phyloP scores from a whole-genome alignment of 1,284 basidiomycete genomes.

The Taiwanofungus camphoratus region DNA sequence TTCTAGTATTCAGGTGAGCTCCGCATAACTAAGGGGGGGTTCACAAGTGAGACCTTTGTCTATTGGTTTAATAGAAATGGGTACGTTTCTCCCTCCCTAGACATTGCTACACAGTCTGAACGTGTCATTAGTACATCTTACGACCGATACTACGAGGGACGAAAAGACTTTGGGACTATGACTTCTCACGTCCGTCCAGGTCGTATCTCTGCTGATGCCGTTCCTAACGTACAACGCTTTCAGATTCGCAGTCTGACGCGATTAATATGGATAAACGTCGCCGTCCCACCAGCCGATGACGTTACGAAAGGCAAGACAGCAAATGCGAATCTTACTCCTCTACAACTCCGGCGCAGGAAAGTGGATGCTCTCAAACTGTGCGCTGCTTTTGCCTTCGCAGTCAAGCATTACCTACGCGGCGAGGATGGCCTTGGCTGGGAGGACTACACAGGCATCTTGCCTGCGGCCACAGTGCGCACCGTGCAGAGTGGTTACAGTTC shows the following conservation, averaged over 20 bases:
- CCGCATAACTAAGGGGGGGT: constrained; percentile 7
- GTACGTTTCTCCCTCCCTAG: constrained; percentile 14
- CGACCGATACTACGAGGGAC: constrained; percentile 80
- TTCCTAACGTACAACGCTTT: constrained; percentile 7
- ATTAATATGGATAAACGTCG: constrained; percentile 77
- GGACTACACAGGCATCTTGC: constrained; percentile 65
- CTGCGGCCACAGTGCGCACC: constrained; percentile 44
- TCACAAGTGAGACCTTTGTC: too few relatives aligned
- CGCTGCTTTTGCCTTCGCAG: constrained; percentile 62
- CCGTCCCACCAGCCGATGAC: constrained; percentile 52
- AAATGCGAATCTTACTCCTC: constrained; percentile 38
- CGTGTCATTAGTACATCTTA: constrained; percentile 57
- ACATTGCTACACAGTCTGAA: background rate
- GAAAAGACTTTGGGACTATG: constrained; percentile 72
- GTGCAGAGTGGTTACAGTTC: constrained; percentile 17
- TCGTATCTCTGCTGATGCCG: background rate
- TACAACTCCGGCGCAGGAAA: constrained; percentile 66
- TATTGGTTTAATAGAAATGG: constrained; percentile 23
- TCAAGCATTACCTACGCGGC: constrained; percentile 75
- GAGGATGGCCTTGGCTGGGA: constrained; percentile 65
- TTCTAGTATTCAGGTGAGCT: constrained; percentile 69
- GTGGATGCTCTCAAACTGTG: constrained; percentile 64
- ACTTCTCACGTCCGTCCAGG: constrained; percentile 47
- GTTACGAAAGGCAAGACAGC: constrained; percentile 46
- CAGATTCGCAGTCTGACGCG: constrained; percentile 59